Conservation (phyloP, 148 eudicot species). For the Fagopyrum tataricum region DNA sequence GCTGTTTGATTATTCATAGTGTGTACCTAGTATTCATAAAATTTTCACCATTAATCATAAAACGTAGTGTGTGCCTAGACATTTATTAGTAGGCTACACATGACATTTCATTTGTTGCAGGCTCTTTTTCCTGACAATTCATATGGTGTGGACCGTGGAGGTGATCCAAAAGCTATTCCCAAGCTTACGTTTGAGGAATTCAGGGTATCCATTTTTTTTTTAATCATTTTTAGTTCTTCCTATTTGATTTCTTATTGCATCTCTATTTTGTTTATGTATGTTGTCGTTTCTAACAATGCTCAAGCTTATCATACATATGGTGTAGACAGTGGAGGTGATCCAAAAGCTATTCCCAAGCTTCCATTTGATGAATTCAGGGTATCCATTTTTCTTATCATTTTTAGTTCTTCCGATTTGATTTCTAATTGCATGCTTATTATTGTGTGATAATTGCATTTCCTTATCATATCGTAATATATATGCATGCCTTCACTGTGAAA, state of each 20-base stretch:
- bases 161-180: conserved; percentile 93
- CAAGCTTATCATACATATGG: conserved; percentile 49
- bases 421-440: conserved; percentile 12
- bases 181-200: conserved; percentile 84
- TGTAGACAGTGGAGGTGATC: conserved; percentile 99
- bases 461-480: no score
- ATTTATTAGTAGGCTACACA: not conserved
- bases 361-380: conserved; percentile 95
- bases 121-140: conserved; percentile 89
- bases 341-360: conserved; percentile 81
- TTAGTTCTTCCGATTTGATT: no score
- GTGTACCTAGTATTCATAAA: not conserved
- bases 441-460: no score
- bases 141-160: conserved; percentile 98
- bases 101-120: conserved; percentile 29
- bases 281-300: not conserved
- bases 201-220: conserved; percentile 42
- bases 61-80: not conserved
- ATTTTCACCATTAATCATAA: not conserved
- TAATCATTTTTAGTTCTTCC: no score
- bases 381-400: not conserved
- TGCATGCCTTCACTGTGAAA: no score
- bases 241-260: not conserved
- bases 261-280: not conserved
- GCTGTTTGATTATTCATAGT: not conserved